These are phyloP conservation scores for Panus rudis DNA, from an alignment of 768 basidiomycete species.

Conservation along the genomic window DNA sequence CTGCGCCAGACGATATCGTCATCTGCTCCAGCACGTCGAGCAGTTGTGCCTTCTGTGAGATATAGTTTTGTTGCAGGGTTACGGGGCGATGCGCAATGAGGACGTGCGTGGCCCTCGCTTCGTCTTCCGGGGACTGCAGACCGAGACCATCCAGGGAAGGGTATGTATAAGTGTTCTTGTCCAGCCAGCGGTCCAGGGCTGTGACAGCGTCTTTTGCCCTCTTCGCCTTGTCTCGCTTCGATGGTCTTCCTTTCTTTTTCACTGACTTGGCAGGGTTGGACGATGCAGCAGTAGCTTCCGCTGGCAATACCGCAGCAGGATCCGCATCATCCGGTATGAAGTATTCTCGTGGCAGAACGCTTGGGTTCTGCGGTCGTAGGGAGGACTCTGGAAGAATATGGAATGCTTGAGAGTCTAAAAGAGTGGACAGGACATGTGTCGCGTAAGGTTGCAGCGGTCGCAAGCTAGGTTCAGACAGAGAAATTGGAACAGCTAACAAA, in stretches of 20 bases:
- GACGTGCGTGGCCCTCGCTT: conserved; percentile 23
- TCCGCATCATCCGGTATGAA: conserved; percentile 34
- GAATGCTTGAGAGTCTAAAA: conserved; percentile 47
- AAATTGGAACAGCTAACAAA: conserved; percentile 41
- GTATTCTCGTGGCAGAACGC: conserved; percentile 64
- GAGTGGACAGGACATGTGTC: conserved; percentile 39
- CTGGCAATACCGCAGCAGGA: conserved; percentile 12
- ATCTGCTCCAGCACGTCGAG: conserved; percentile 28
- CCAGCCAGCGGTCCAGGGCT: conserved; percentile 44
- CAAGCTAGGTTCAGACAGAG: conserved; percentile 34
- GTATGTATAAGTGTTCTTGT: conserved; percentile 26
- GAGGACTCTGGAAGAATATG: conserved; percentile 51
- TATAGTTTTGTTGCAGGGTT: conserved; percentile 35
- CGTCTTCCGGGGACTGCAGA: background rate
- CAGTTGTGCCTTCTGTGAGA: conserved; percentile 33
- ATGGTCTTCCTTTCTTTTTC: conserved; percentile 55
- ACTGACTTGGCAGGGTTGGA: conserved; percentile 27
- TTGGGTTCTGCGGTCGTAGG: conserved; percentile 48
- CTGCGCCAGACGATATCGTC: background rate
- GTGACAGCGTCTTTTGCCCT: conserved; percentile 45
- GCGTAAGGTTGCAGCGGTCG: conserved; percentile 44
- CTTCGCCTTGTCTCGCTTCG: conserved; percentile 50
- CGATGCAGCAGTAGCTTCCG: background rate
- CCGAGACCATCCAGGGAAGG: conserved; percentile 4
- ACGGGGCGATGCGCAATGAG: conserved; percentile 27